Evolutionary conservation across 805 yeast species (phyloP).

Genomic region (Zygosaccharomyces rouxii): DNA sequence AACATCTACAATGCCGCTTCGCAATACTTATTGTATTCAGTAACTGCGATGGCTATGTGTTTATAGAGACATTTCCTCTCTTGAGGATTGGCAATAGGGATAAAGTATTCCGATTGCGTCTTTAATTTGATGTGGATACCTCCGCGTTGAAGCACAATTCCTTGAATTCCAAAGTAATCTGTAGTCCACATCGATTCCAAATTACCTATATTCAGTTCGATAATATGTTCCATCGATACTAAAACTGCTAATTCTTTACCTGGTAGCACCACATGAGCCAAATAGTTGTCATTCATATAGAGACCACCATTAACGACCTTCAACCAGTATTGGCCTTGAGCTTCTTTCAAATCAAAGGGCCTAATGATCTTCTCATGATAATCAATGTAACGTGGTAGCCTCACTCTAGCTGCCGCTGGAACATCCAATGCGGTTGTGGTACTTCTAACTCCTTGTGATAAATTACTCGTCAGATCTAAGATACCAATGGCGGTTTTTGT

Average conservation of each 20-base stretch:
- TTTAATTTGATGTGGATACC: conserved; percentile 70
- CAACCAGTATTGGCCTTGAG: conserved; percentile 93
- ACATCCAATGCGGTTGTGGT: conserved; percentile 87
- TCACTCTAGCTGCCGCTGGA: conserved; percentile 68
- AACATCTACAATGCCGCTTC: conserved; percentile 41
- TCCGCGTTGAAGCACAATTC: conserved; percentile 70
- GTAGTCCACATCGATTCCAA: conserved; percentile 70
- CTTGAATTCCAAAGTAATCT: conserved; percentile 55
- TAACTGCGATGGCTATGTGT: conserved; percentile 75
- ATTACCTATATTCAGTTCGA: conserved; percentile 60
- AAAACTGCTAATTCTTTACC: conserved; percentile 76
- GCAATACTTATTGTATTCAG: conserved; percentile 67
- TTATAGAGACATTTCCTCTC: conserved; percentile 64
- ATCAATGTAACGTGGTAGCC: conserved; percentile 75
- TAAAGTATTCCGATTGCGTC: conserved; percentile 61
- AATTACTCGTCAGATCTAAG: conserved; percentile 85
- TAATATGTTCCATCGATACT: conserved; percentile 65
- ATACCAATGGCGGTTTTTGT: conserved; percentile 95
- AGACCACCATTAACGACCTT: conserved; percentile 79
- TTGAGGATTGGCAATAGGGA: conserved; percentile 68
- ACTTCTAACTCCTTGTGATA: conserved; percentile 89
- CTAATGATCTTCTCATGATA: conserved; percentile 63
- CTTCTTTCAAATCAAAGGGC: conserved; percentile 72
- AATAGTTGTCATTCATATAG: conserved; percentile 64
- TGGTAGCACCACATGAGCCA: conserved; percentile 80